phyloP scores from a whole-genome alignment of 2,329 filamentous ascomycete genomes.

The Atkinsonella hypoxylon region DNA sequence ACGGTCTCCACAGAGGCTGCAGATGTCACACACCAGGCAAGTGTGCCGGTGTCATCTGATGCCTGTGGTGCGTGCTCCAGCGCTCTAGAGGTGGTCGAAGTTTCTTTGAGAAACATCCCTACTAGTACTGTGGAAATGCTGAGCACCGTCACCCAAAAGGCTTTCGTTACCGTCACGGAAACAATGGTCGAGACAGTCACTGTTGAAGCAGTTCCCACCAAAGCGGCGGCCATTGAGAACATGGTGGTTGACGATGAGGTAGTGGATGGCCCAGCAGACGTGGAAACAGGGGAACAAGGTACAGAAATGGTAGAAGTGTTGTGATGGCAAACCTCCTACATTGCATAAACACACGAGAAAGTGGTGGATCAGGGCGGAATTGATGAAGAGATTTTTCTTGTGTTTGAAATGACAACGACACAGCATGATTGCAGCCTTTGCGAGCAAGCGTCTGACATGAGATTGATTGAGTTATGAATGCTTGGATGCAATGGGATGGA shows the following conservation, averaged over 20 bases:
- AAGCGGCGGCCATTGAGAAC: constrained; percentile 7
- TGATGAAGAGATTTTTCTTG: neutral
- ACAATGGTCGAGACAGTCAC: constrained; percentile 12
- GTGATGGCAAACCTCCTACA: neutral
- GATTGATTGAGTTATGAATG: neutral
- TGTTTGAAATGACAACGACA: neutral
- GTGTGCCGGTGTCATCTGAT: constrained; percentile 8
- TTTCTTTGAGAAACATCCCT: neutral
- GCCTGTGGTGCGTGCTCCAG: constrained; percentile 13
- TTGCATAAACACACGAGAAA: neutral
- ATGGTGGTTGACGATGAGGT: neutral
- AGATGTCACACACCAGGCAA: constrained; percentile 3
- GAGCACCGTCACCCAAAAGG: constrained; percentile 13
- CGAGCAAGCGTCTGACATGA: constrained; percentile 1
- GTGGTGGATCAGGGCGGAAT: neutral
- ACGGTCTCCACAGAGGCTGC: constrained; percentile 13
- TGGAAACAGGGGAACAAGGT: neutral
- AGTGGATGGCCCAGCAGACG: no score
- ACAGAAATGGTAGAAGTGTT: neutral
- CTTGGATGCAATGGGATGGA: neutral
- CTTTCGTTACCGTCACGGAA: constrained; percentile 18
- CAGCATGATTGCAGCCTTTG: neutral
- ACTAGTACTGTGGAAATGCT: constrained; percentile 6
- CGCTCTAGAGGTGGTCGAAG: constrained; percentile 2
- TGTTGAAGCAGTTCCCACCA: constrained; percentile 8